Evolutionary conservation across 2,329 filamentous ascomycete genomes (phyloP).

Genomic region (Trichophyton mentagrophytes): DNA sequence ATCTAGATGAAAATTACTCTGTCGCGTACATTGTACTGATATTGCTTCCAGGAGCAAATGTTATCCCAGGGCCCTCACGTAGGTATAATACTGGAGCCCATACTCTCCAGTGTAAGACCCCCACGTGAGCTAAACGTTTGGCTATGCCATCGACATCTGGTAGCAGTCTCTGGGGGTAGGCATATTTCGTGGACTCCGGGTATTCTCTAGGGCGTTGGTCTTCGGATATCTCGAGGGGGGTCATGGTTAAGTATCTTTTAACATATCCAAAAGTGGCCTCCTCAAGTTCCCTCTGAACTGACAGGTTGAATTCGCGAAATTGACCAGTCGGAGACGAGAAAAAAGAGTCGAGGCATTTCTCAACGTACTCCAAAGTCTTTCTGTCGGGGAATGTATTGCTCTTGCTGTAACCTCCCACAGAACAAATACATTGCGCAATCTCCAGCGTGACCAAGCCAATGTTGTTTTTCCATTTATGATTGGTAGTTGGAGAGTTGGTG

Average conservation of each 20-base stretch:
- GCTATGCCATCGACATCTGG: slow-evolving; percentile 43
- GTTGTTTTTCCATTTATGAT: slow-evolving; percentile 23
- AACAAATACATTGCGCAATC: slow-evolving; percentile 25
- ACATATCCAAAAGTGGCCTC: slow-evolving; percentile 21
- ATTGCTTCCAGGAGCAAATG: not conserved
- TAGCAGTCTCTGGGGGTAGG: slow-evolving; percentile 17
- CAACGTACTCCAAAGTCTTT: slow-evolving; percentile 23
- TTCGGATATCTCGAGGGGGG: slow-evolving; percentile 33
- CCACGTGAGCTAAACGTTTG: slow-evolving; percentile 67
- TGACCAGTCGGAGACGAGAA: slow-evolving; percentile 23
- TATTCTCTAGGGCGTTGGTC: slow-evolving; percentile 24
- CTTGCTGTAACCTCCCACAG: slow-evolving; percentile 8
- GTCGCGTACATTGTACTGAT: not conserved
- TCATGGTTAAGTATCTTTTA: slow-evolving; percentile 29
- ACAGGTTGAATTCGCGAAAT: slow-evolving; percentile 23
- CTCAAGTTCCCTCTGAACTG: slow-evolving; percentile 24
- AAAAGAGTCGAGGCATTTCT: slow-evolving; percentile 24
- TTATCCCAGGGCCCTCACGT: not conserved
- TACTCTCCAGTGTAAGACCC: slow-evolving; percentile 77
- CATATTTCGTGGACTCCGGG: slow-evolving; percentile 10
- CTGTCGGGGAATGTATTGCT: slow-evolving; percentile 18
- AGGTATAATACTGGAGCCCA: slow-evolving; percentile 66
- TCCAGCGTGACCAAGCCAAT: slow-evolving; percentile 30
- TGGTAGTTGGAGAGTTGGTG: not conserved
- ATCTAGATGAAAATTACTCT: not conserved